Base-by-base conservation (phyloP, 2,329 filamentous ascomycete genomes). In the Neofusicoccum parvum region DNA sequence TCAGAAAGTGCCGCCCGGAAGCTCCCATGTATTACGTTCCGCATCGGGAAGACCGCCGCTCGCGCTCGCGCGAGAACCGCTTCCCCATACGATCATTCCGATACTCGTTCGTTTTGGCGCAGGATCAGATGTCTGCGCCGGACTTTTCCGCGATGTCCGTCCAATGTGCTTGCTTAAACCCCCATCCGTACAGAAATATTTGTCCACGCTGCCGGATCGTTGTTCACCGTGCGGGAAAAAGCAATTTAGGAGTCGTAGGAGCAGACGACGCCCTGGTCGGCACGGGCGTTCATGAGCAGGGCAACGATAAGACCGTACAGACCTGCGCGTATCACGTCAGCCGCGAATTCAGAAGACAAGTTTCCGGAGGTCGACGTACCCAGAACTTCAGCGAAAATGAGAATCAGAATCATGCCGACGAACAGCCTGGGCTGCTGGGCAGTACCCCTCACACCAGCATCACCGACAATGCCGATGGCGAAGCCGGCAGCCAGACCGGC, bases 311-410 rank as follows among this genome's bases (percentile, higher is more conserved):
- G 87, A 80, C 95, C 95, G 85, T 99, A 99, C 67, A 99, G 92
- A 95, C 94, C 92, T 95, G 68, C 23, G 14, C 5, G 15, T 17
- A 46, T 41, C 11, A 32, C 1, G 50, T 11, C 23, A 58, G 59
- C 78, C 14, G 17, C 5, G 6, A 23, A 23, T 5, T 10, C 56
- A 37, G 32, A 37, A 17, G 11, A 2, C n/a, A 36, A 3, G 15
- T 7, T 10, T 9, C 3, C 34, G 1, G 11, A 5, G 56, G 5
- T 62, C 70, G 59, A 84, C 90, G 69, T 85, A 95, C 93, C 94
- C 90, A 97, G 83, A 72, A 97, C 94, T 94, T 97, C 94, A 72
- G 94, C 94, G 87, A 97, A 97, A 94, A 97, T 97, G 83, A 97
- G 92, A 85, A 97, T 97, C 79, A 97, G 82, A 82, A 97, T 96